Evolutionary conservation across 495 filamentous ascomycete genomes (phyloP), one percentile per base, ranked within the genome.

Genomic region (Aspergillus ellipticus): DNA sequence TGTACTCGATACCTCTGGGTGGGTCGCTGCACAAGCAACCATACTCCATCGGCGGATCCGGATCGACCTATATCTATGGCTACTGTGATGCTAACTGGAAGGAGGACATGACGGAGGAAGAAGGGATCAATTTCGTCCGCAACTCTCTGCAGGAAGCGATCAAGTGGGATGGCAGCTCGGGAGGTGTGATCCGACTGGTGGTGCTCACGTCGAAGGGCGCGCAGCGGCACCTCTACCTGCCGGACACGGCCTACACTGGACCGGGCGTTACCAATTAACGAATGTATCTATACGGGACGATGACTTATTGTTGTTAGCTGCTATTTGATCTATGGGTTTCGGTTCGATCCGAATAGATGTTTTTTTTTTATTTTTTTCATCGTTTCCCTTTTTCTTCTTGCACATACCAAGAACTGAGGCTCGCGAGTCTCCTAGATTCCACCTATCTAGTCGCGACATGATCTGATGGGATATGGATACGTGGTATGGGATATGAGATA

Each of bases 141-240:
- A 86, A 84, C 39, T 83, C 94, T 10, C 74, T 98, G 69, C 79
- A 83, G 64, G 92, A 98, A 77, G 94, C 94, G 13, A 96, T 98
- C 79, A 96, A 96, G 75, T 97, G 94, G 94, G 94, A 98, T 70
- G 93, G 94, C 42, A 96, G 92, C 77, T 97, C 95, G 10, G 94
- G 94, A 51, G 94, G 95, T 70, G 94, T 98, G 45, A 98, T 98
- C 67, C 85, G 94, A 58, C 85, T 98, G 88, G 95, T 97, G 51
- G 94, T 98, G 49, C 73, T 98, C 76, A 98, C 94, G 52, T 81
- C 83, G 39, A 76, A 87, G 69, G 92, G 92, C n/a, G 92, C 92
- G 4, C 81, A 89, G 70, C 83, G 92, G 70, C 91, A 96, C 72
- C 72, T 96, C 62, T 96, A 96, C 70, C 77, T 96, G 67, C 92